A percentile compares a stretch with the other conserved stretches of the same genome.
Conservation (phyloP, 805 yeast genomes). For the Nakazawaea ernobii region DNA sequence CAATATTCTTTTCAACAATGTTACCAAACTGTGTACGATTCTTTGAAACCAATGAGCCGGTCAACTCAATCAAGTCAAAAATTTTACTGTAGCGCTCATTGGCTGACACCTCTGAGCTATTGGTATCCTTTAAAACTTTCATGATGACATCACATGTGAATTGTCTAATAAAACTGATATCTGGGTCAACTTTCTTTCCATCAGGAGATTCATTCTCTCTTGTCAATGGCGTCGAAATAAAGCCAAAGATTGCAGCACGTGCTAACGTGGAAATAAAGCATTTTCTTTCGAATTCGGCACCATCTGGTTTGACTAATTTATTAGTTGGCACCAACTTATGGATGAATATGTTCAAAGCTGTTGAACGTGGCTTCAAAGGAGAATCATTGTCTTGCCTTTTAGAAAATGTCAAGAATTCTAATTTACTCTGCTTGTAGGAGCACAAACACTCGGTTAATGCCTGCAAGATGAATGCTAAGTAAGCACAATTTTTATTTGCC, state of each 20-base stretch:
- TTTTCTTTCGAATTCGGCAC: conserved; percentile 43
- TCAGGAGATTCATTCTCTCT: conserved; percentile 40
- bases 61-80: conserved; percentile 45
- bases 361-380: conserved; percentile 60
- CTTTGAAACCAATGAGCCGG: conserved; percentile 36
- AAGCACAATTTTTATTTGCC: conserved; percentile 51
- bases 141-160: conserved; percentile 65
- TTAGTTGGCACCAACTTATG: conserved; percentile 66
- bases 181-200: conserved; percentile 54
- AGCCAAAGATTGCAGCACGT: conserved; percentile 51
- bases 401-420: conserved; percentile 76
- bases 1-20: conserved; percentile 39
- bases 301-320: conserved; percentile 30
- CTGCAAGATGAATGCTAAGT: conserved; percentile 64
- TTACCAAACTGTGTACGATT: conserved; percentile 37
- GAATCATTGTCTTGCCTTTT: conserved; percentile 39
- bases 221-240: conserved; percentile 53
- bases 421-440: conserved; percentile 75
- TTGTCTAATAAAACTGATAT: conserved; percentile 66
- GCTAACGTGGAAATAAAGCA: conserved; percentile 57
- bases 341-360: conserved; percentile 70
- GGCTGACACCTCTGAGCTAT: conserved; percentile 28
- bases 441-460: conserved; percentile 64
- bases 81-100: conserved; percentile 49
- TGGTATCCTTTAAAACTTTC: conserved; percentile 54